These are phyloP conservation scores for Lachancea quebecensis DNA, from an alignment of 805 yeast genomes.

Conservation along the genomic window DNA sequence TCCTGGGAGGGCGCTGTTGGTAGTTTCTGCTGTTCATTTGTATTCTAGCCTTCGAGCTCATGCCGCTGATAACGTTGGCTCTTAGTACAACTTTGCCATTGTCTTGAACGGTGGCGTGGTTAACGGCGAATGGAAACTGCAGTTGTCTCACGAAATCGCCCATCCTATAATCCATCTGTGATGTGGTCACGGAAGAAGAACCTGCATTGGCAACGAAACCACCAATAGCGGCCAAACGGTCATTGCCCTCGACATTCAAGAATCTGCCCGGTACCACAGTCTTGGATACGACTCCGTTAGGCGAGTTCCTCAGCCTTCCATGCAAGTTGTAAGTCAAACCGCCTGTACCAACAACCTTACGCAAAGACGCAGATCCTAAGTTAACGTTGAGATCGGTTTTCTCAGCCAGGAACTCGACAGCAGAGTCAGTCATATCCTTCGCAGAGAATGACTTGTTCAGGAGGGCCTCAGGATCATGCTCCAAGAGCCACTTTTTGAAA, in stretches of 20 bases:
- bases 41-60: constrained; percentile 15
- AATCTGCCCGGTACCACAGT: constrained; percentile 65
- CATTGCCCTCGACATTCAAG: constrained; percentile 37
- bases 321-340: constrained; percentile 65
- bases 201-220: constrained; percentile 40
- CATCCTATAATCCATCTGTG: constrained; percentile 30
- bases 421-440: constrained; percentile 33
- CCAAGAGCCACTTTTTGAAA: constrained; percentile 49
- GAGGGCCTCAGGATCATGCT: constrained; percentile 41
- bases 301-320: constrained; percentile 63
- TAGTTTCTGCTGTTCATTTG: constrained; percentile 14
- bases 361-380: constrained; percentile 8
- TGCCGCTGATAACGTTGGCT: constrained; percentile 18
- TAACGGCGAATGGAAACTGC: constrained; percentile 38
- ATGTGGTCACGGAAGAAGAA: constrained; percentile 27
- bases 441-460: constrained; percentile 24
- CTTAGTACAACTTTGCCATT: constrained; percentile 31
- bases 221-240: constrained; percentile 50
- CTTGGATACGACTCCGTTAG: constrained; percentile 55
- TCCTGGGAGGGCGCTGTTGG: constrained; percentile 14
- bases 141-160: constrained; percentile 40
- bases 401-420: constrained; percentile 36
- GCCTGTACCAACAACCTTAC: constrained; percentile 56
- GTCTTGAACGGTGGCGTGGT: constrained; percentile 32
- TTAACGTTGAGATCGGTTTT: constrained; percentile 11